A percentile compares a stretch with the other conserved stretches of the same genome.
These are phyloP conservation scores for Pseudomicrostroma phylloplanum DNA, from an alignment of 1,284 basidiomycete genomes.

Conservation along the genomic window DNA sequence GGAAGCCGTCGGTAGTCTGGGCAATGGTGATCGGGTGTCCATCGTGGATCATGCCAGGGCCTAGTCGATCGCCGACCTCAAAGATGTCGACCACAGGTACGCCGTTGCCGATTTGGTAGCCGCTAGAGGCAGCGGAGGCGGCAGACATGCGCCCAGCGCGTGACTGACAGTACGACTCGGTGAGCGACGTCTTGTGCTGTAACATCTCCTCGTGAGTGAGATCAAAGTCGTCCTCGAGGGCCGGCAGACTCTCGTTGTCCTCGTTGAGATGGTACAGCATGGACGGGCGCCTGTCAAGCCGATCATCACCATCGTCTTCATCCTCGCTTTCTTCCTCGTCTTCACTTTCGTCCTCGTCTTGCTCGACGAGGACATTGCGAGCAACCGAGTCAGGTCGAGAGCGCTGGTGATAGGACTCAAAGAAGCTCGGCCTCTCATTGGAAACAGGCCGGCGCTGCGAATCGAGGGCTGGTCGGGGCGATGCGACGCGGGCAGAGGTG, in stretches of 20 bases:
- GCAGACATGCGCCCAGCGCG: not conserved
- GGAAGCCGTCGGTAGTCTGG: conserved; percentile 38
- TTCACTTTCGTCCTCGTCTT: too few species aligned
- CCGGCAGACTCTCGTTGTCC: not conserved
- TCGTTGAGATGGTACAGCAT: too few species aligned
- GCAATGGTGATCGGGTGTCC: conserved; percentile 41
- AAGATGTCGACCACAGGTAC: conserved; percentile 33
- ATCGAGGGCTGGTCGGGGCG: not conserved
- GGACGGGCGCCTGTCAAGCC: too few species aligned
- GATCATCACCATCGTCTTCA: too few species aligned
- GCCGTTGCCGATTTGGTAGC: conserved; percentile 3
- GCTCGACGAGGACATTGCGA: too few species aligned
- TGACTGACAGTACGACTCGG: conserved; percentile 15
- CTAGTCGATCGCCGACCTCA: conserved; percentile 40
- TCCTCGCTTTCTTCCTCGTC: too few species aligned
- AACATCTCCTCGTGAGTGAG: conserved; percentile 35
- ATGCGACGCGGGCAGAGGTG: conserved; percentile 8
- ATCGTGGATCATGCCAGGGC: conserved; percentile 44
- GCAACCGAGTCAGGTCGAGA: too few species aligned
- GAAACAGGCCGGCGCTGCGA: not conserved
- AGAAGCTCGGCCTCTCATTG: not conserved
- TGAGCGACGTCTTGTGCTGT: conserved; percentile 14
- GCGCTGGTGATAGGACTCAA: not conserved
- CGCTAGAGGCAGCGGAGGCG: not conserved
- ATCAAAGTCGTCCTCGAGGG: conserved; percentile 22